phyloP scores from a whole-genome alignment of 306 rosid species.

The Vicia villosa region DNA sequence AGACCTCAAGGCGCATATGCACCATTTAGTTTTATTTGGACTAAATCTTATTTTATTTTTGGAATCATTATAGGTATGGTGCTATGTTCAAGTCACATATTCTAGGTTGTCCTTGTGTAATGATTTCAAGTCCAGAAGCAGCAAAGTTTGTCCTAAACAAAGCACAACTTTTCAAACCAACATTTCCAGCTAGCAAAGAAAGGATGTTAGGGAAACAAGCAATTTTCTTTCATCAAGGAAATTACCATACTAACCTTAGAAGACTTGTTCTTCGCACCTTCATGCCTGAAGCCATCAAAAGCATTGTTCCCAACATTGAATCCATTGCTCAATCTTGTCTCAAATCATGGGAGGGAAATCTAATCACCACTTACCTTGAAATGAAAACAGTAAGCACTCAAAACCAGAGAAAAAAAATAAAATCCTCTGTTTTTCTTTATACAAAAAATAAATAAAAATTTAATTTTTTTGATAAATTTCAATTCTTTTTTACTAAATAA shows the following conservation, averaged over 20 bases:
- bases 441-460: neutral
- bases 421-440: conserved; percentile 31
- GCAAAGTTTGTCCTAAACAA: conserved; percentile 73
- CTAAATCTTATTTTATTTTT: neutral
- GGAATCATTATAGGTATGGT: conserved; percentile 59
- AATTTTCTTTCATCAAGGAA: conserved; percentile 87
- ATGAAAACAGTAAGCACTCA: conserved; percentile 70
- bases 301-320: conserved; percentile 57
- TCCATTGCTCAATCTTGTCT: conserved; percentile 66
- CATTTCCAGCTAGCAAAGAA: conserved; percentile 89
- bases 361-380: conserved; percentile 80
- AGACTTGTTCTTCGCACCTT: conserved; percentile 80
- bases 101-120: conserved; percentile 89
- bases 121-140: conserved; percentile 86
- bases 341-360: conserved; percentile 68
- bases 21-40: neutral
- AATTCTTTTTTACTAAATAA: neutral
- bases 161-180: conserved; percentile 84
- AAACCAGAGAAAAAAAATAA: neutral
- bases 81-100: conserved; percentile 91
- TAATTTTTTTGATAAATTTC: neutral
- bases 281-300: conserved; percentile 65
- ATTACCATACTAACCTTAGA: conserved; percentile 81
- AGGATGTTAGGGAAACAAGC: conserved; percentile 90
- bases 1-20: no score